Base-by-base conservation (phyloP, 2,329 filamentous ascomycete genomes). In the Aspergillus texensis region DNA sequence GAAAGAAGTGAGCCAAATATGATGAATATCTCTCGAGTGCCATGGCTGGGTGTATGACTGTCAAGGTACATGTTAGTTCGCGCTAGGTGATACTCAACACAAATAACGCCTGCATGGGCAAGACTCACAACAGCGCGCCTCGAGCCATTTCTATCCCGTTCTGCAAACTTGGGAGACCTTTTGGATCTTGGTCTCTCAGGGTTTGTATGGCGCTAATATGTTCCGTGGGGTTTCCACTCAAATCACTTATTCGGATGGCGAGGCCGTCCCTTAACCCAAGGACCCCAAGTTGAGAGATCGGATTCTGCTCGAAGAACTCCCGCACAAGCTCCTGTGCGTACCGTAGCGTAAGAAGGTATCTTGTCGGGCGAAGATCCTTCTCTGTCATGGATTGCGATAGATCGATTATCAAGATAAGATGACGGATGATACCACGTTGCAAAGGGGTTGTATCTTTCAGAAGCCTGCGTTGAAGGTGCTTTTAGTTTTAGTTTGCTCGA, bases 221-320 rank as follows among this genome's bases (percentile, higher is more conserved):
- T 65, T 96, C 92, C 10, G 89, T 89, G 3, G 94, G 93, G 74
- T 97, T 97, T 11, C 95, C 95, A 61, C 91, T 91, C 83, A 98
- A 89, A 74, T 97, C 92, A 74, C 91, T 95, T 67, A 99, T 87
- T 45, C 92, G 85, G 28, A 96, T 83, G 2, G 94, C 94, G 19
- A 98, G 84, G 19, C 95, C 95, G 76, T 98, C 95, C 65, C 92
- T 88, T 91, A 98, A 97, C 57, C 92, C 94, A 45, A 99, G 83
- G 34, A 99, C 90, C 28, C 91, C 94, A 62, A 99, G 86, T 79
- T 99, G 95, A 11, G 93, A 96, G 69, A 99, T 98, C 12, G 95
- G 95, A 73, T 99, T 99, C 79, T 99, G 95, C 79, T 98, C 95
- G 75, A 98, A 99, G 80, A 93, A 99, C 77, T 97, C 94, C 63